Percentiles rank a stretch among this genome's conserved stretches.
phyloP scores from a whole-genome alignment of 805 yeast species.

The Candida broadrunensis region DNA sequence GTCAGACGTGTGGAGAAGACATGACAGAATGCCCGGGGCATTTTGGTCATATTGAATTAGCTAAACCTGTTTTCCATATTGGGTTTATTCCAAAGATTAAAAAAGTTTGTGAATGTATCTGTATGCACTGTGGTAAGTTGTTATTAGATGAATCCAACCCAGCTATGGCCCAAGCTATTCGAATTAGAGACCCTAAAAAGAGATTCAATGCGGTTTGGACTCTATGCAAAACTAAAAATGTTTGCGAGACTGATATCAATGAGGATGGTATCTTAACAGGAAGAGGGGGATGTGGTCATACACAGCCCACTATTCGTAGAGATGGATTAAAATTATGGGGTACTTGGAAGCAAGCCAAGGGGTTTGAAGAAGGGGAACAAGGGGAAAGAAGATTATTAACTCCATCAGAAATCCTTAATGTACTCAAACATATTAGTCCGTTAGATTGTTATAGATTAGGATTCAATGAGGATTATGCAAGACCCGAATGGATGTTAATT shows the following conservation, averaged over 20 bases:
- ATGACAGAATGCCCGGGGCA: conserved; percentile 99
- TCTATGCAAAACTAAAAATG: conserved; percentile 85
- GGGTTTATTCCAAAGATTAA: conserved; percentile 95
- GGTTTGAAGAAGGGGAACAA: conserved; percentile 79
- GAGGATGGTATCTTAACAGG: conserved; percentile 53
- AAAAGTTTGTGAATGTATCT: conserved; percentile 92
- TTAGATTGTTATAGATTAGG: conserved; percentile 84
- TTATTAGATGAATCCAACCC: conserved; percentile 81
- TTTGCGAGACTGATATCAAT: conserved; percentile 89
- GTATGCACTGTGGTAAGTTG: conserved; percentile 98
- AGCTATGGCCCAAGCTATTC: conserved; percentile 82
- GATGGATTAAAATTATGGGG: conserved; percentile 97
- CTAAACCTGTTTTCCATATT: conserved; percentile 97
- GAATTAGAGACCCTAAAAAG: conserved; percentile 89
- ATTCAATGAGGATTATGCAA: conserved; percentile 90
- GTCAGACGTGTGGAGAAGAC: conserved; percentile 99
- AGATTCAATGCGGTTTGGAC: conserved; percentile 97
- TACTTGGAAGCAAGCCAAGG: conserved; percentile 91
- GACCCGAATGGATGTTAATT: conserved; percentile 98
- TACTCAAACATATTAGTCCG: conserved; percentile 84
- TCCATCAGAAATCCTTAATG: conserved; percentile 86
- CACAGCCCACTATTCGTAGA: conserved; percentile 92
- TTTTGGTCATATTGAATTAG: conserved; percentile 97
- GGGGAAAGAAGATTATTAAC: conserved; percentile 88
- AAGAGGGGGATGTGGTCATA: conserved; percentile 98